Conservation (phyloP, 2,329 filamentous ascomycete species). For the Xylaria arbuscula region DNA sequence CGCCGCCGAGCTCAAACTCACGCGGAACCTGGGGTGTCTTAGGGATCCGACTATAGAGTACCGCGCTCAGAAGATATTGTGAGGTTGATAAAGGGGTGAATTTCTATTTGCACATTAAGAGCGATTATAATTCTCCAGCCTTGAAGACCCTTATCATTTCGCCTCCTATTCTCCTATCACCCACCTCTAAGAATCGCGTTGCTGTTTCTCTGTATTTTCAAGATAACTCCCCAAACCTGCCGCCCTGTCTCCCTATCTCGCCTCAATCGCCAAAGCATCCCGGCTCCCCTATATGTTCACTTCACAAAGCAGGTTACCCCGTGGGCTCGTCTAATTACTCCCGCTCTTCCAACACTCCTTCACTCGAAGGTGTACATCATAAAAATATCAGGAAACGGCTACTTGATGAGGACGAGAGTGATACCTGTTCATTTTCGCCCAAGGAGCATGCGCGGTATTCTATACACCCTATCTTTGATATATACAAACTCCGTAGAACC, state of each 20-base stretch:
- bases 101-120: background rate
- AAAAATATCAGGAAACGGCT: slow-evolving; percentile 24
- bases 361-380: slow-evolving; percentile 12
- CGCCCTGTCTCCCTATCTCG: background rate
- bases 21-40: slow-evolving; percentile 77
- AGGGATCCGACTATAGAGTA: slow-evolving; percentile 73
- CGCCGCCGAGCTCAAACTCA: slow-evolving; percentile 87
- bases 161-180: no score
- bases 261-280: background rate
- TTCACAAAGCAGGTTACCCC: slow-evolving; percentile 5
- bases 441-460: slow-evolving; percentile 39
- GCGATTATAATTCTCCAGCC: no score
- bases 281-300: background rate
- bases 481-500: slow-evolving; percentile 27
- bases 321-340: slow-evolving; percentile 28
- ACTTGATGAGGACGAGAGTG: slow-evolving; percentile 33
- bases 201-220: background rate
- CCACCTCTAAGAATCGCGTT: no score
- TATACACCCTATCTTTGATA: slow-evolving; percentile 41
- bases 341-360: slow-evolving; percentile 34
- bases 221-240: background rate
- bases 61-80: slow-evolving; percentile 64
- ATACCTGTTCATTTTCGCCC: slow-evolving; percentile 24
- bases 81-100: background rate
- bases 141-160: no score